phyloP scores from a whole-genome alignment of 208 protist genomes.

The Acanthamoeba lenticulata region DNA sequence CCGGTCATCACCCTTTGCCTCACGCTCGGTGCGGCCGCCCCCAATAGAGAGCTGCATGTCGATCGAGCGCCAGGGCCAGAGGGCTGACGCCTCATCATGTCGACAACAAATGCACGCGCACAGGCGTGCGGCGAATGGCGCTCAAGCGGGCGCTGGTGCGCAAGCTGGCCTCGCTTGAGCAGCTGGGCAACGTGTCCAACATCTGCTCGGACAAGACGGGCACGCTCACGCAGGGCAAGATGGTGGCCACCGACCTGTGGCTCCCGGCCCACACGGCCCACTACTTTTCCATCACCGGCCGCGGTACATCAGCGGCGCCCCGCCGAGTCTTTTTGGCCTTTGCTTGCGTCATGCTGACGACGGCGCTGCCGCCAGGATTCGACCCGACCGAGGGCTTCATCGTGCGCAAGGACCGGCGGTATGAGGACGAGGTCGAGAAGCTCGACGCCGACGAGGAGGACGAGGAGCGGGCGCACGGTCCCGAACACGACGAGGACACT shows the following conservation, averaged over 20 bases:
- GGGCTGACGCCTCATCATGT: no score
- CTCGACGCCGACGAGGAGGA: not conserved
- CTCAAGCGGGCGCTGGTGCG: constrained; percentile 19
- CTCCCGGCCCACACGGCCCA: constrained; percentile 5
- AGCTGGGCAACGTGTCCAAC: constrained; percentile 95
- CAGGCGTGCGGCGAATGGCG: constrained; percentile 91
- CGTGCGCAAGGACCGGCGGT: not conserved
- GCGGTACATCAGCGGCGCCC: no score
- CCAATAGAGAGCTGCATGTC: no score
- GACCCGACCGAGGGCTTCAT: constrained; percentile 29
- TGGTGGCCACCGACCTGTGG: constrained; percentile 91
- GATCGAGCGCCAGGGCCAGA: no score
- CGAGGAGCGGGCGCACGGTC: no score
- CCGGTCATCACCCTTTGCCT: constrained; percentile 70
- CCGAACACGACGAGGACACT: no score
- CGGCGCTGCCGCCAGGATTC: no score
- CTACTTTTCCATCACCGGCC: constrained; percentile 22
- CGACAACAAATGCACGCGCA: no score
- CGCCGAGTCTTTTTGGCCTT: no score
- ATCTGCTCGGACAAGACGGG: constrained; percentile 99
- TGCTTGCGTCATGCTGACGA: no score
- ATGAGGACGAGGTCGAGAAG: not conserved
- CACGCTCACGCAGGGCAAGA: constrained; percentile 99
- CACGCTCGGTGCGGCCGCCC: constrained; percentile 40
- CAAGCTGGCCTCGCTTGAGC: constrained; percentile 55